Evolutionary conservation across 257 asterid genomes (phyloP), one percentile per base, ranked within the genome.

Genomic region (Capsicum rhomboideum): DNA sequence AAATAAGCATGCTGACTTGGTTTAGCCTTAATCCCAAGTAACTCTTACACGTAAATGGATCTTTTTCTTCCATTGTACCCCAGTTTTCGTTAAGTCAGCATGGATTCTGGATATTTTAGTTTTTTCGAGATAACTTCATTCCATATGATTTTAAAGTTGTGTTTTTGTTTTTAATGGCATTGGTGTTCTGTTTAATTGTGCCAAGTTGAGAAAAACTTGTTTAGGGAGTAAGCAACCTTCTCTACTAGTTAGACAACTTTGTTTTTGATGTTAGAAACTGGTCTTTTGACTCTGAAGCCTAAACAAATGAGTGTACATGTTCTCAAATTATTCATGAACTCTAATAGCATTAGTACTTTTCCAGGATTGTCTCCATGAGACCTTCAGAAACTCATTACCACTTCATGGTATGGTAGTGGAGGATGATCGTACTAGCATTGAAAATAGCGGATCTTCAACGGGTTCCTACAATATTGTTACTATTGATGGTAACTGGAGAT

Each of bases 351-450:
- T 56, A 12, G 14, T 80, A 67, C 37, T 49, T 68, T 86, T 89
- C 83, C 90, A 96, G 99, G 98, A 93, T 77, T 93, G 98, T 87
- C 88, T 94, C 91, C 97, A 92, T 49, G 99, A 95, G 82, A 59
- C 98, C 28, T 94, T 91, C 87, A 88, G 90, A 82, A 91, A 88
- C 85, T 85, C 97, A 49, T 84, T 95, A 88, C 97, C 97, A 46
- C 93, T 93, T 87, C 98, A 92, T 85, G 72, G 89, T 82, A 89
- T 92, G 74, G 92, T 93, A 40, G 93, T 91, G 84, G 98, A 97
- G 88, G 98, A 93, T 85, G 98, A 95, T 82, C 92, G 90, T 80
- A 85, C 93, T 75, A 93, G 98, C 89, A 92, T 92, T 84, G 95
- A 92, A 79, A 92, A 92, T 68, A 91, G 92, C 79, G 97, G 92